Base-by-base conservation (phyloP, 139 green algal species). In the Coelastrella sp. region DNA sequence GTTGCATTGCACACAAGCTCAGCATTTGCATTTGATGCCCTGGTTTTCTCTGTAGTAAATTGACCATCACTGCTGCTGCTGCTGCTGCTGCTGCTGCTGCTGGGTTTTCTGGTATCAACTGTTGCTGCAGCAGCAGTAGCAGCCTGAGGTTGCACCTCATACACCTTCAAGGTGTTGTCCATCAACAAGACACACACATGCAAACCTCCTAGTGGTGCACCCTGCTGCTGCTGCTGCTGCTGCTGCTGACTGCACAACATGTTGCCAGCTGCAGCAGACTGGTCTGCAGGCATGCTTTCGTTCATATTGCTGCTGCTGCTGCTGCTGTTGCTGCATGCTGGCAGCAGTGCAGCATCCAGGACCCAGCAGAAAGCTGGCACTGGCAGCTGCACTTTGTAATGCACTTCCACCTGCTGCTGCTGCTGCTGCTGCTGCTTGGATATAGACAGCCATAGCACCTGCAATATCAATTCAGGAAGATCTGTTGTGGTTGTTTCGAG, bases 181-280 rank as follows among this genome's bases (percentile, higher is more conserved):
- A 79, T 79, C 43, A 62, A 34, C 72, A 79, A 43, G 3, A 48
- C n/a, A 25, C 41, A 45, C 27, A 79, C 27, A 27, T 79, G 72
- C 72, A 79, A 3, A n/a, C 27, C 34, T 6, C 27, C 43, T 27
- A 79, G 21, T 8, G 25, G 5, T 15, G 23, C 41, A 4, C 21
- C 30, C 25, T 63, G 43, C 43, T 66, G 71, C 71, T 79, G 69
- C 69, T 40, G 41, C 71, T 79, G 71, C 41, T 79, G 71, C 71
- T 79, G 72, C 67, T 76, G 67, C 67, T 76, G 37, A 2, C 35
- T n/a, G n/a, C n/a, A n/a, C n/a, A n/a, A n/a, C n/a, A n/a, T n/a
- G n/a, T n/a, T n/a, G n/a, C n/a, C n/a, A n/a, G n/a, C n/a, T n/a
- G n/a, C n/a, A n/a, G n/a, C n/a, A n/a, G n/a, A n/a, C 30, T 6